A percentile compares a stretch with the other conserved stretches of the same genome.
Evolutionary conservation across 352 stramenopile species (phyloP).

Genomic region (Globisporangium nagaii): DNA sequence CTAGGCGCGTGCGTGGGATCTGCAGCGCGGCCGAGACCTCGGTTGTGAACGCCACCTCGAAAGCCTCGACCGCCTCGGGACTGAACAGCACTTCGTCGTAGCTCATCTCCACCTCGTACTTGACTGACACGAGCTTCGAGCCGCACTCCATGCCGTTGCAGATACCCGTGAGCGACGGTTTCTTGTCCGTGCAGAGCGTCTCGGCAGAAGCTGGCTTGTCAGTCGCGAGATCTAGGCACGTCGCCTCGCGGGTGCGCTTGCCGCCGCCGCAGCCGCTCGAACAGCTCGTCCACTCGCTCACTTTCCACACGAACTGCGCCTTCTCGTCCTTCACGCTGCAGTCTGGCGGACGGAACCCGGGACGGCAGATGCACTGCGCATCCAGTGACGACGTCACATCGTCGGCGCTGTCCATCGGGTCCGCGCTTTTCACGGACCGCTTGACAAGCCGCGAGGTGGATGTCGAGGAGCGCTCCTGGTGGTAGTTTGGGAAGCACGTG

Average conservation of each 20-base stretch:
- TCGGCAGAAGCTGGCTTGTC: constrained; percentile 23
- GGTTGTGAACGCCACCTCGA: constrained; percentile 59
- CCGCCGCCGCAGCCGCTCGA: constrained; percentile 61
- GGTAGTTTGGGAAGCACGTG: constrained; percentile 65
- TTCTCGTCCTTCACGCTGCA: constrained; percentile 49
- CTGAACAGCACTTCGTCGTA: constrained; percentile 74
- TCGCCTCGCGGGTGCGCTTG: constrained; percentile 31
- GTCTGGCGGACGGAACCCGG: constrained; percentile 52
- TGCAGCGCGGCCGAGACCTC: constrained; percentile 58
- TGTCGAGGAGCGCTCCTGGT: constrained; percentile 5
- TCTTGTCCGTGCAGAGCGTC: constrained; percentile 25
- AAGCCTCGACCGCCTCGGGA: constrained; percentile 37
- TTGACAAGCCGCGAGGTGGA: neutral
- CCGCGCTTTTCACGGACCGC: neutral
- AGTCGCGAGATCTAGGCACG: constrained; percentile 28
- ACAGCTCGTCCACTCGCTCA: constrained; percentile 52
- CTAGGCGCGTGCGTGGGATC: constrained; percentile 44
- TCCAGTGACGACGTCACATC: constrained; percentile 22
- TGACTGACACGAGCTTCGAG: constrained; percentile 57
- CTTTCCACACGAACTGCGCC: constrained; percentile 40
- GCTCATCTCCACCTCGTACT: constrained; percentile 69
- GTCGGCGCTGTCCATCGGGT: constrained; percentile 6
- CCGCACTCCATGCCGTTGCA: constrained; percentile 78
- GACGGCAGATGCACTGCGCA: constrained; percentile 55
- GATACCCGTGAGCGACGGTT: constrained; percentile 52